Evolutionary conservation across 2,329 filamentous ascomycete species (phyloP), one percentile per base, ranked within the genome.

Genomic region (Geoglossum cookeanum): DNA sequence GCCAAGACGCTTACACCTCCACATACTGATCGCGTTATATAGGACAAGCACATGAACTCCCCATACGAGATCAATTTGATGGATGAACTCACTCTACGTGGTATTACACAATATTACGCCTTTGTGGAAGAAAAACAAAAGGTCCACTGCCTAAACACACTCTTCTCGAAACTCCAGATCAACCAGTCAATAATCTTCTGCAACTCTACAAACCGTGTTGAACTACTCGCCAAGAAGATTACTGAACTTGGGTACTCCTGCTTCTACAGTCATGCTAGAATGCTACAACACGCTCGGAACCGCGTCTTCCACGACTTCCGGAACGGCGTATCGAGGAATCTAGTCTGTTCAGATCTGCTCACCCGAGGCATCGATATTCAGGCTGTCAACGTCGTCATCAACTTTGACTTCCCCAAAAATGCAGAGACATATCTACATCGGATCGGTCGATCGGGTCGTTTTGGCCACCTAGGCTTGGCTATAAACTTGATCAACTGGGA

Each of bases 101-200:
- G 92, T 75, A 97, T 98, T 67, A 98, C 92, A 0, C 92, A 98
- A 69, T 98, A 97, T 74, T 98, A 98, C 68, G 92, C 92, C 47
- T 98, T 97, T 64, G 94, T 98, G 56, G 92, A 98, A 71, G 92
- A 98, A 74, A 96, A 96, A 74, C 88, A 96, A 69, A 98, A 98
- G 74, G 92, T 98, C 22, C 94, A 98, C 74, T 98, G 92, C 70
- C 75, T 98, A 62, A 98, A 98, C 75, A 98, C 92, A 0, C 83
- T 98, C 61, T 98, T 98, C 76, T 96, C 90, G 64, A 95, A 96
- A 72, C 81, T 98, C 15, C 91, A 98, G 72, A 98, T 98, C 74
- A 98, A 98, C 74, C 92, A 98, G 75, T 98, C 94, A 61, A 98
- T 98, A 74, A 98, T 98, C 69, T 98, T 98, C 75, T 98, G 92